These are phyloP conservation scores for Flaveria ramosissima DNA, from an alignment of 129 eudicot genomes.

Conservation along the genomic window DNA sequence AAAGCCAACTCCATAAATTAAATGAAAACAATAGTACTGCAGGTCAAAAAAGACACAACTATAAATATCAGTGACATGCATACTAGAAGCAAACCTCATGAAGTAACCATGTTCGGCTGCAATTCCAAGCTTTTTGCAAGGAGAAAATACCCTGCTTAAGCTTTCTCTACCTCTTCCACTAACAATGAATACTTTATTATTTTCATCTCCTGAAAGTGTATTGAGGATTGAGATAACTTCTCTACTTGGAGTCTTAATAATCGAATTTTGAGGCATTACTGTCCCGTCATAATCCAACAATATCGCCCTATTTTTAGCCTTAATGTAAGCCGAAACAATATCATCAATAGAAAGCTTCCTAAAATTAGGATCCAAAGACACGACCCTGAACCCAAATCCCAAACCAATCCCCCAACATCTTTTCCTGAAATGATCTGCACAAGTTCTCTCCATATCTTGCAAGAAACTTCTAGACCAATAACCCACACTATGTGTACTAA, in stretches of 20 bases:
- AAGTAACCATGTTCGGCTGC: slow-evolving; percentile 98
- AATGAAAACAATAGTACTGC: background rate
- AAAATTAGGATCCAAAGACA: slow-evolving; percentile 81
- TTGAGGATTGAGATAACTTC: slow-evolving; percentile 68
- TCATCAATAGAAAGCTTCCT: slow-evolving; percentile 79
- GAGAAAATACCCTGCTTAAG: slow-evolving; percentile 63
- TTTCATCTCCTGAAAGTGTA: slow-evolving; percentile 60
- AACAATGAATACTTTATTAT: slow-evolving; percentile 77
- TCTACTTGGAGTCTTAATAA: slow-evolving; percentile 66
- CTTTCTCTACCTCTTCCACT: slow-evolving; percentile 91
- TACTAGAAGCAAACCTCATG: slow-evolving; percentile 55
- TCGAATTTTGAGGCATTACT: slow-evolving; percentile 78
- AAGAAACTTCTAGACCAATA: slow-evolving; percentile 86
- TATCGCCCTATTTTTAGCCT: slow-evolving; percentile 69
- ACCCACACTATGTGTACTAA: slow-evolving; percentile 80
- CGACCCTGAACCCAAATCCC: slow-evolving; percentile 87
- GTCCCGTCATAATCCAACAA: slow-evolving; percentile 94
- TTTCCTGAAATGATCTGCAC: slow-evolving; percentile 79
- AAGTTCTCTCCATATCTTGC: slow-evolving; percentile 89
- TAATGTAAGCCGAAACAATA: slow-evolving; percentile 62
- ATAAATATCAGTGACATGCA: background rate
- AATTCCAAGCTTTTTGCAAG: slow-evolving; percentile 82
- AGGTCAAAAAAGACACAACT: background rate
- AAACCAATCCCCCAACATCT: slow-evolving; percentile 90
- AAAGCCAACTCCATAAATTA: background rate